These are phyloP conservation scores for Thelonectria rubi DNA, from an alignment of 2,329 filamentous ascomycete genomes.

Conservation along the genomic window DNA sequence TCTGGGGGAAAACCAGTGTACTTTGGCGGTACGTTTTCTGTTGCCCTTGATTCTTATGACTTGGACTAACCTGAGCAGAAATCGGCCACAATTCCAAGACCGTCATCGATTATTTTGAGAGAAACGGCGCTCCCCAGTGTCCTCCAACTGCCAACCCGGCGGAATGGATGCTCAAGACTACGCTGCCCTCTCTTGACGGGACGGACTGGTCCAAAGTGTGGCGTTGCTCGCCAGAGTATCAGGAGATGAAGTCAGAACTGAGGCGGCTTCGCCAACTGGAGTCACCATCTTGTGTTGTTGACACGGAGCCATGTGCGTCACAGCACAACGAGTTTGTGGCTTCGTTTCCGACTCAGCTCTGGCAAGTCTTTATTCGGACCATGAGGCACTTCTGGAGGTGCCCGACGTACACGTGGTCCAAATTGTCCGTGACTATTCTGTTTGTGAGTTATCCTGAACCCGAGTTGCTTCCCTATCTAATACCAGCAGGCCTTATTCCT, in stretches of 20 bases:
- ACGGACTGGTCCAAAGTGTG: conserved; percentile 69
- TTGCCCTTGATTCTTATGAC: conserved; percentile 68
- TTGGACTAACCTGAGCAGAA: conserved; percentile 57
- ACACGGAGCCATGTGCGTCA: not conserved
- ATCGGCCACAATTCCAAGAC: conserved; percentile 74
- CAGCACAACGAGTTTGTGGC: conserved; percentile 45
- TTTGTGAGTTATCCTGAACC: not conserved
- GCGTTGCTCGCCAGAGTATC: conserved; percentile 64
- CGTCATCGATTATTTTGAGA: conserved; percentile 78
- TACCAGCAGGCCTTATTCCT: conserved; percentile 8
- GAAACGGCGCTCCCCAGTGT: conserved; percentile 71
- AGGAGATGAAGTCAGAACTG: conserved; percentile 63
- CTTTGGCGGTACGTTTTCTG: conserved; percentile 42
- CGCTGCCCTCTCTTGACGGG: not conserved
- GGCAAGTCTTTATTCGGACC: conserved; percentile 70
- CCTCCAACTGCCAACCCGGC: conserved; percentile 76
- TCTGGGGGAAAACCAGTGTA: conserved; percentile 28
- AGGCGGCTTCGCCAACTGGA: conserved; percentile 58
- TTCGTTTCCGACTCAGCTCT: conserved; percentile 72
- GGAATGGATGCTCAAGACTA: conserved; percentile 51
- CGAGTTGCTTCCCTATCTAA: not conserved
- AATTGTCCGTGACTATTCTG: not conserved
- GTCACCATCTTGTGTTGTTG: not conserved
- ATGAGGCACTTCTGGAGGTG: not conserved
- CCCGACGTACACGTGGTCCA: conserved; percentile 33